These are phyloP conservation scores for Solanum raphanifolium DNA, from an alignment of 257 asterid species.

Conservation along the genomic window DNA sequence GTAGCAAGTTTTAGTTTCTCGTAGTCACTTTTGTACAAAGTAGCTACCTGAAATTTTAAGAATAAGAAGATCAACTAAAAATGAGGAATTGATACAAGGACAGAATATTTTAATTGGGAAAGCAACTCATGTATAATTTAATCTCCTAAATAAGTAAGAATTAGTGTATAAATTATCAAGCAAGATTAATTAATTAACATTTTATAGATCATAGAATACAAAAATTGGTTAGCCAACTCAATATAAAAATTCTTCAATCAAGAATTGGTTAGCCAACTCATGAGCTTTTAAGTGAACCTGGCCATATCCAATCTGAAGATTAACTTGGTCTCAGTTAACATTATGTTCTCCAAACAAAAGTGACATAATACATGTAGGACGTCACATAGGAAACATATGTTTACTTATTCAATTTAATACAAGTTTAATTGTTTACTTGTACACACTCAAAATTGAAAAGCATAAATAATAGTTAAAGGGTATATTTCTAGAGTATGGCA, in stretches of 20 bases:
- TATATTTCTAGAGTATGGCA: not conserved
- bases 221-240: not conserved
- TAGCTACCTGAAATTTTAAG: slow-evolving; percentile 6
- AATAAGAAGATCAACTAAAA: not conserved
- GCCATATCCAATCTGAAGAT: not conserved
- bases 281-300: not conserved
- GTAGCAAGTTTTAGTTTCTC: slow-evolving; percentile 12
- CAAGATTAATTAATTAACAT: not conserved
- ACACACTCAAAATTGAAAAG: too few relatives aligned
- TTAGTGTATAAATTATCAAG: not conserved
- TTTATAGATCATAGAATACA: not conserved
- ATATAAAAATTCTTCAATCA: not conserved
- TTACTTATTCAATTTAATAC: too few relatives aligned
- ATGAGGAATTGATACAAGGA: not conserved
- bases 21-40: slow-evolving; percentile 1
- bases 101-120: not conserved
- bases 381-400: too few relatives aligned
- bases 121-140: not conserved
- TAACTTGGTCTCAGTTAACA: too few relatives aligned
- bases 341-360: too few relatives aligned
- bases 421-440: too few relatives aligned
- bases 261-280: not conserved
- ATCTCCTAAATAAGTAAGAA: not conserved
- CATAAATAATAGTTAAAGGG: too few relatives aligned
- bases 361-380: too few relatives aligned